These are phyloP conservation scores for Pyrenophora teres DNA, from an alignment of 2,329 filamentous ascomycete species.

Conservation along the genomic window DNA sequence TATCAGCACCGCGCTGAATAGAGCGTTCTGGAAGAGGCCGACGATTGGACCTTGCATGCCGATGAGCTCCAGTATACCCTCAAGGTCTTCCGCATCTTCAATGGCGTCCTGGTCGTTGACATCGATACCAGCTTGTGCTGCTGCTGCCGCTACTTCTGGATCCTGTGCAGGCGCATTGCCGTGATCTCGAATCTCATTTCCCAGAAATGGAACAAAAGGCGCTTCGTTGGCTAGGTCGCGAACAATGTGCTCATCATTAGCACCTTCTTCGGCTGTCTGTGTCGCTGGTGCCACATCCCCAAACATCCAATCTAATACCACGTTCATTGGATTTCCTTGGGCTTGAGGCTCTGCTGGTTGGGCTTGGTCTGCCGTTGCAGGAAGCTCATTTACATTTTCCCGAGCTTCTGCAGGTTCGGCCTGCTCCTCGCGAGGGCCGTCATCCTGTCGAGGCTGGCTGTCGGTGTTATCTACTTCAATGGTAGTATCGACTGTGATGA, in stretches of 20 bases:
- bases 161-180: slow-evolving; percentile 49
- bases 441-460: slow-evolving; percentile 3
- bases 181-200: slow-evolving; percentile 40
- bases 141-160: slow-evolving; percentile 66
- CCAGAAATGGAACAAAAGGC: slow-evolving; percentile 62
- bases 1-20: slow-evolving; percentile 91
- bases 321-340: slow-evolving; percentile 32
- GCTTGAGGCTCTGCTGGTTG: slow-evolving; percentile 19
- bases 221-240: slow-evolving; percentile 64
- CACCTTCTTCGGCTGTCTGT: slow-evolving; percentile 33
- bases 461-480: slow-evolving; percentile 9
- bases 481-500: slow-evolving; percentile 1
- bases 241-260: slow-evolving; percentile 63
- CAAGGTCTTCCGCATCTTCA: slow-evolving; percentile 88
- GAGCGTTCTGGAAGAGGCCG: slow-evolving; percentile 88
- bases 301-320: slow-evolving; percentile 54
- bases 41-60: slow-evolving; percentile 93
- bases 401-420: slow-evolving; percentile 2
- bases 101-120: slow-evolving; percentile 70
- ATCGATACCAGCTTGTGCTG: slow-evolving; percentile 71
- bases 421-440: slow-evolving; percentile 1
- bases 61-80: slow-evolving; percentile 93
- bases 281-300: slow-evolving; percentile 49
- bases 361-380: slow-evolving; percentile 8
- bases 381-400: slow-evolving; percentile 3